Evolutionary conservation across 495 filamentous ascomycete species (phyloP).

Genomic region (Extremus antarcticus): DNA sequence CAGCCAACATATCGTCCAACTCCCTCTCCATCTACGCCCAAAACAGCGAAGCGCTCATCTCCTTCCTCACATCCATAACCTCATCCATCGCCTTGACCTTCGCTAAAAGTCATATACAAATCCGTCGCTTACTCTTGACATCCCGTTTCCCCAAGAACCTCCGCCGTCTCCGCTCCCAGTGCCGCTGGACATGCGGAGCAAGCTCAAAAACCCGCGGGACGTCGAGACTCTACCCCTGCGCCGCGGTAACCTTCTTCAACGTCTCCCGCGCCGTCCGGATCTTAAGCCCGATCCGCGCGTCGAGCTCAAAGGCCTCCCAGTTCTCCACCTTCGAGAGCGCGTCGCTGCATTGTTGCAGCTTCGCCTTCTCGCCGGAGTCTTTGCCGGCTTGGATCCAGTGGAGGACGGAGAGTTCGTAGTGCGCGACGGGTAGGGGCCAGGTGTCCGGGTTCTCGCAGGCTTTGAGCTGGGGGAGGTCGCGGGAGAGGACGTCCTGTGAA

Average conservation of each 20-base stretch:
- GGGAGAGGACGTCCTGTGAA: constrained; percentile 45
- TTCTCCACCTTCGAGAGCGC: constrained; percentile 67
- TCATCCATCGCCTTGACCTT: too few relatives aligned
- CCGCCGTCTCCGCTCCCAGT: too few relatives aligned
- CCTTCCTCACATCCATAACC: too few relatives aligned
- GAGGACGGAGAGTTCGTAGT: constrained; percentile 82
- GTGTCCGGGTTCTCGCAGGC: constrained; percentile 43
- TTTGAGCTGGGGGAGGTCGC: constrained; percentile 52
- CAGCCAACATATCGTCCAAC: too few relatives aligned
- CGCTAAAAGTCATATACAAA: too few relatives aligned
- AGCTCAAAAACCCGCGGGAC: too few relatives aligned
- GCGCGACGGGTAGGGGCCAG: constrained; percentile 66
- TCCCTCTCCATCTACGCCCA: too few relatives aligned
- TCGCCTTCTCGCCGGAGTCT: constrained; percentile 34
- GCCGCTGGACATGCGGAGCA: too few relatives aligned
- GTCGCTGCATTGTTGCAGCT: constrained; percentile 54
- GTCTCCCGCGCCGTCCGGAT: constrained; percentile 72
- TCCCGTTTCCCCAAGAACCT: too few relatives aligned
- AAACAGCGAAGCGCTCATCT: too few relatives aligned
- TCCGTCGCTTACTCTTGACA: too few relatives aligned
- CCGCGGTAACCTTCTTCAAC: constrained; percentile 44
- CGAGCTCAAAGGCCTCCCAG: constrained; percentile 81
- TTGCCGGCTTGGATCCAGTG: constrained; percentile 54
- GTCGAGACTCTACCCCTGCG: too few relatives aligned
- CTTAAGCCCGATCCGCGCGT: constrained; percentile 75